These are phyloP conservation scores for Neocatenulostroma microsporum DNA, from an alignment of 2,329 filamentous ascomycete genomes.

Conservation along the genomic window DNA sequence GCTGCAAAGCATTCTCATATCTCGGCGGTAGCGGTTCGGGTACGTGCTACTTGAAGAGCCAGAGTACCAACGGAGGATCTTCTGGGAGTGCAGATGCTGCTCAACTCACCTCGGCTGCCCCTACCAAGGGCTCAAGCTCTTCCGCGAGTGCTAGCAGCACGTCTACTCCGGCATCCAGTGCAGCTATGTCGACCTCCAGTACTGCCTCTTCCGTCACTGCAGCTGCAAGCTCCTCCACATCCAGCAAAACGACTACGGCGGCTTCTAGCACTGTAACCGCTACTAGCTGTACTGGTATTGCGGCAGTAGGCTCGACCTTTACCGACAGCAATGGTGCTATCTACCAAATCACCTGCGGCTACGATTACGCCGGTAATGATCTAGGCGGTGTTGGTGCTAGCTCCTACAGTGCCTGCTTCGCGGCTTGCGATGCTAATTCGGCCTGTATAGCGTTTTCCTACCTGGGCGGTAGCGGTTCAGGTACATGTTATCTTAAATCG, in stretches of 20 bases:
- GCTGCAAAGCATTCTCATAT: constrained; percentile 13
- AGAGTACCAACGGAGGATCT: neutral
- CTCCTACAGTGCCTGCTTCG: constrained; percentile 8
- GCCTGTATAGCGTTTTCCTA: constrained; percentile 13
- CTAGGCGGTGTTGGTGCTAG: neutral
- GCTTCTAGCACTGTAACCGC: no score
- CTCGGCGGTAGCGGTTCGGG: constrained; percentile 5
- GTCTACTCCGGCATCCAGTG: no score
- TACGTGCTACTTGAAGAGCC: constrained; percentile 14
- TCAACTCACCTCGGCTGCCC: neutral
- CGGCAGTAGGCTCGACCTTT: constrained; percentile 5
- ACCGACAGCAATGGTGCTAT: constrained; percentile 8
- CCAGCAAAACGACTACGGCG: no score
- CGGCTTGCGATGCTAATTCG: constrained; percentile 7
- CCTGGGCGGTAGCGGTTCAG: constrained; percentile 3
- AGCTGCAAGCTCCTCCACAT: no score
- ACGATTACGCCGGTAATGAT: constrained; percentile 8
- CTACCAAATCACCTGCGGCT: constrained; percentile 8
- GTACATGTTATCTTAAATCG: constrained; percentile 15
- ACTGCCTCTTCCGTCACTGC: neutral
- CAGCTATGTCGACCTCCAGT: no score
- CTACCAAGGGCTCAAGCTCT: neutral
- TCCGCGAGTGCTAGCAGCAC: no score
- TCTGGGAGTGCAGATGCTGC: constrained; percentile 2
- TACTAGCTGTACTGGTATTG: constrained; percentile 6